These are phyloP conservation scores for Pittosporum tobira DNA, from an alignment of 129 eudicot genomes.

Conservation along the genomic window DNA sequence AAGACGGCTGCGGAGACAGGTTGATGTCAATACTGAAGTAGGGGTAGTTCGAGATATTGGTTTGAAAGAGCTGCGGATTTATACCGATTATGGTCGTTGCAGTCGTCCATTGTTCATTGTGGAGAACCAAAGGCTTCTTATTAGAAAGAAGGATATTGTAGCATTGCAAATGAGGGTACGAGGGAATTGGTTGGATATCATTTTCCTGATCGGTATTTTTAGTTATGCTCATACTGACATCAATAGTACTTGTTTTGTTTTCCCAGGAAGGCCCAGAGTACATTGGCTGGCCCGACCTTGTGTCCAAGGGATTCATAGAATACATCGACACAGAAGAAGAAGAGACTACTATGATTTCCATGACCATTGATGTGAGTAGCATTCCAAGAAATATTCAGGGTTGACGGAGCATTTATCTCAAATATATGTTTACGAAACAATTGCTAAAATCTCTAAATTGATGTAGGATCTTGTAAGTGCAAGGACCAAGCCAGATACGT, in stretches of 20 bases:
- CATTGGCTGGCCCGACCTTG: constrained; percentile 92
- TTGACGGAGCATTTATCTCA: not conserved
- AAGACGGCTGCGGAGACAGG: constrained; percentile 78
- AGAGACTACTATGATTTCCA: constrained; percentile 97
- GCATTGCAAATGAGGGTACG: constrained; percentile 78
- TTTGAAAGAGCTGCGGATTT: constrained; percentile 84
- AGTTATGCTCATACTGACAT: not conserved
- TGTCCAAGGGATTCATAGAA: constrained; percentile 73
- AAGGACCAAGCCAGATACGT: constrained; percentile 63
- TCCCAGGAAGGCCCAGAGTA: constrained; percentile 85
- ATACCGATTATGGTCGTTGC: constrained; percentile 96
- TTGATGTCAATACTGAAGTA: constrained; percentile 97
- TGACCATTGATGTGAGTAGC: constrained; percentile 83
- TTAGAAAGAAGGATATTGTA: constrained; percentile 73
- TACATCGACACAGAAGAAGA: constrained; percentile 96
- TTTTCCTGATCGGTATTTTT: not conserved
- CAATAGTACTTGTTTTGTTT: not conserved
- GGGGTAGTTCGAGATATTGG: constrained; percentile 95
- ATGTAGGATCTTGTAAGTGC: constrained; percentile 78
- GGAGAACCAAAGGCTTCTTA: constrained; percentile 84
- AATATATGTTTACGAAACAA: not conserved
- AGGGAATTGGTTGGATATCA: not conserved
- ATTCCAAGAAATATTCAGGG: not conserved
- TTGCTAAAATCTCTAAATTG: constrained; percentile 2
- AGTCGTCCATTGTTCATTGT: constrained; percentile 95